Evolutionary conservation across 192 early-diverging fungal genomes (phyloP), one percentile per base, ranked within the genome.

Genomic region (Phycomyces blakesleeanus): DNA sequence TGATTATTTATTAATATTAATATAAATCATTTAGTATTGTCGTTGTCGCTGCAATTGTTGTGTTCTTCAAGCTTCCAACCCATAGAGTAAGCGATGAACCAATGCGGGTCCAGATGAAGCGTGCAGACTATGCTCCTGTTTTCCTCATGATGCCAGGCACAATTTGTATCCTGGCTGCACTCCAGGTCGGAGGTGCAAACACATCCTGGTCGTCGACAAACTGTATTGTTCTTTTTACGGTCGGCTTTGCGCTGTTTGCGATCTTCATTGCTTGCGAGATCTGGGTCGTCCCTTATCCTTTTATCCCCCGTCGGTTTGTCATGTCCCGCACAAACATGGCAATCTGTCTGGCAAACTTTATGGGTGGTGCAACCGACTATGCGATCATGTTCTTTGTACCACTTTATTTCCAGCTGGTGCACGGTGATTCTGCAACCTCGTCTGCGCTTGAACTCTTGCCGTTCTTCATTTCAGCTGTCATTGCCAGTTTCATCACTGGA

Each of bases 391-490:
- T 82, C 72, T 97, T 88, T 77, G 66, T 88, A 26, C 79, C 86
- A 0, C 15, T 87, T 22, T 93, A 81, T 68, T 93, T 90, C 68
- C 85, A 90, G 56, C 69, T 92, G 44, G 89, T 91, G n/a, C 72
- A 80, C 51, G 85, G 86, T 60, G 68, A 80, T 24, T 68, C 84
- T 42, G 86, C 95, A 5, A 89, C 89, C 7, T 10, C 66, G 2
- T 77, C 89, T 11, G 92, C 93, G 21, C 55, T 97, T 25, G 78
- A 88, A 52, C 69, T 87, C 51, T 71, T 97, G 47, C 91, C 93
- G 0, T 68, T 91, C n/a, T 82, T 95, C 40, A 59, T 91, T 38
- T 78, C 80, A 37, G 69, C 88, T n/a, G 83, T 86, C 29, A 22
- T 90, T 26, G 58, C 84, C 37, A 76, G 83, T 37, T 84, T 94